phyloP scores from a whole-genome alignment of 352 stramenopile genomes.

The Globisporangium uncinulatum region DNA sequence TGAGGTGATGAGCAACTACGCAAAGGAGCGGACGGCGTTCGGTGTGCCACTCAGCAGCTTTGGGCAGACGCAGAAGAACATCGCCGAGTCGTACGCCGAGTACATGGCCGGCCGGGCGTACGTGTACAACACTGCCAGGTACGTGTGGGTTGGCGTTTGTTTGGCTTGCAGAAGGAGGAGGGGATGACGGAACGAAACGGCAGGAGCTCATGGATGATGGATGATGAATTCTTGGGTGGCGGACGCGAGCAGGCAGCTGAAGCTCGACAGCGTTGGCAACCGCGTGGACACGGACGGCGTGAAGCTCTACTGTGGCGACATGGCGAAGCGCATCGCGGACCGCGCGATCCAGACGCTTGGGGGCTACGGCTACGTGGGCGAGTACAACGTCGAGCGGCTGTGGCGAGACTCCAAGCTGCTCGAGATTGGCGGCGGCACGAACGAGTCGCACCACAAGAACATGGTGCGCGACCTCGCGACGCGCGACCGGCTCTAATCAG shows the following conservation, averaged over 20 bases:
- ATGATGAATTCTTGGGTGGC: neutral
- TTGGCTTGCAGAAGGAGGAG: no score
- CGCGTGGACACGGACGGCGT: slow-evolving; percentile 97
- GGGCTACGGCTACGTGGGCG: slow-evolving; percentile 98
- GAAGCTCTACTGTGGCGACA: slow-evolving; percentile 97
- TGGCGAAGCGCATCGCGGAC: slow-evolving; percentile 97
- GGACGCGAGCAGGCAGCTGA: slow-evolving; percentile 65
- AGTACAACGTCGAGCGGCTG: slow-evolving; percentile 98
- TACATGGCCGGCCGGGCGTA: slow-evolving; percentile 97
- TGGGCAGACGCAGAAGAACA: slow-evolving; percentile 95
- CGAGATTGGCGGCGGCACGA: slow-evolving; percentile 99
- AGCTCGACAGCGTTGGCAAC: slow-evolving; percentile 94
- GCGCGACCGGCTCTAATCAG: slow-evolving; percentile 25
- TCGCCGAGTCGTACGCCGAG: slow-evolving; percentile 98
- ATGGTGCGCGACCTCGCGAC: slow-evolving; percentile 87
- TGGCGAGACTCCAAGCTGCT: slow-evolving; percentile 99
- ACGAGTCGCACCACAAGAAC: slow-evolving; percentile 99
- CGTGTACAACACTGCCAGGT: slow-evolving; percentile 94
- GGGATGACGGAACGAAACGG: no score
- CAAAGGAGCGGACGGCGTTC: slow-evolving; percentile 94
- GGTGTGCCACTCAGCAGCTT: slow-evolving; percentile 89
- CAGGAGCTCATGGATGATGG: neutral
- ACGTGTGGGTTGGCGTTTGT: slow-evolving; percentile 2
- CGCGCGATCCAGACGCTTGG: slow-evolving; percentile 97
- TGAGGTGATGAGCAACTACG: slow-evolving; percentile 96